These are phyloP conservation scores for Violaceomyces palustris DNA, from an alignment of 1,284 basidiomycete species.

Conservation along the genomic window DNA sequence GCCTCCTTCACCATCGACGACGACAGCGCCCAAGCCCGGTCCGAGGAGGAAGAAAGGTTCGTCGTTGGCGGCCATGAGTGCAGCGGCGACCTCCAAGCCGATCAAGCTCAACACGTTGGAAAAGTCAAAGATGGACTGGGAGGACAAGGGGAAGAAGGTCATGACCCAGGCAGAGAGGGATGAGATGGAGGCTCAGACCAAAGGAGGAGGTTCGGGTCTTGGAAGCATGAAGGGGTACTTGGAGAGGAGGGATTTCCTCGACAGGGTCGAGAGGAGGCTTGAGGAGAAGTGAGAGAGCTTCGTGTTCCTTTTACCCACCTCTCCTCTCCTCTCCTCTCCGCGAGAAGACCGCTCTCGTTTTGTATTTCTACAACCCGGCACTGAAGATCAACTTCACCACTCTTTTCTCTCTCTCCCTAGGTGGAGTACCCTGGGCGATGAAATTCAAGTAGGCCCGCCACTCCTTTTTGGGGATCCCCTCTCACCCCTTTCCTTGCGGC, in stretches of 20 bases:
- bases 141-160: conserved; percentile 21
- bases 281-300: too few relatives aligned
- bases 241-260: conserved; percentile 45
- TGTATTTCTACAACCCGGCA: too few relatives aligned
- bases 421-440: too few relatives aligned
- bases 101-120: conserved; percentile 51
- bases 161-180: conserved; percentile 38
- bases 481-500: too few relatives aligned
- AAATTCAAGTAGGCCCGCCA: too few relatives aligned
- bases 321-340: too few relatives aligned
- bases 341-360: too few relatives aligned
- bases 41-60: conserved; percentile 28
- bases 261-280: conserved; percentile 47
- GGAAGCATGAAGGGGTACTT: conserved; percentile 49
- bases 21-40: conserved; percentile 2
- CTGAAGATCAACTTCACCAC: too few relatives aligned
- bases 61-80: conserved; percentile 26
- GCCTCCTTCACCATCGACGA: background rate
- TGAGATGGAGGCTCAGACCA: conserved; percentile 49
- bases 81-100: conserved; percentile 19
- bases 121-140: conserved; percentile 51
- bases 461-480: too few relatives aligned
- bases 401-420: too few relatives aligned
- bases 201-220: conserved; percentile 41
- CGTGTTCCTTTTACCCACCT: too few relatives aligned